Evolutionary conservation across 169 alveolate genomes (phyloP).

Genomic region (Eimeria falciformis): DNA sequence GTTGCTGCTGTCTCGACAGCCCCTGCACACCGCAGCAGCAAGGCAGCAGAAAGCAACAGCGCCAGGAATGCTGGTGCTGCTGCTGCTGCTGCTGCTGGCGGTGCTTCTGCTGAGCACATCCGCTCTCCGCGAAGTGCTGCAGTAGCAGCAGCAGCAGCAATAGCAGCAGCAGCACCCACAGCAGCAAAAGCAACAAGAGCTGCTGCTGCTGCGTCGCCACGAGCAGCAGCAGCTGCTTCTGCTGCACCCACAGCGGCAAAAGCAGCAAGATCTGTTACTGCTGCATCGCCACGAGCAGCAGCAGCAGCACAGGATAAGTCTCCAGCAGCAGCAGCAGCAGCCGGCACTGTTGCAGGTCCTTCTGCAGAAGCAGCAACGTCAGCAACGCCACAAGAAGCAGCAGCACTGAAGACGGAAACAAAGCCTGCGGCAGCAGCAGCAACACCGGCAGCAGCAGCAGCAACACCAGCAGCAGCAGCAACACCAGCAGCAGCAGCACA

Average conservation of each 20-base stretch:
- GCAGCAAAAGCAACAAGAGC: background rate
- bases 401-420: background rate
- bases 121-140: background rate
- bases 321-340: background rate
- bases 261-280: background rate
- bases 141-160: constrained; percentile 6
- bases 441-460: too few relatives aligned
- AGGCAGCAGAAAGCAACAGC: background rate
- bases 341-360: background rate
- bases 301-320: background rate
- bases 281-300: background rate
- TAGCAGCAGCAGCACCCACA: background rate
- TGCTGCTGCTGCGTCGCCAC: background rate
- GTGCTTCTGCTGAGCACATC: background rate
- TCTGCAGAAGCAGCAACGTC: background rate
- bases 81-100: background rate
- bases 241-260: background rate
- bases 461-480: too few relatives aligned
- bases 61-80: background rate
- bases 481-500: background rate
- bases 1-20: background rate
- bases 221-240: background rate
- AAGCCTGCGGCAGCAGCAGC: background rate
- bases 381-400: background rate
- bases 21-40: background rate